Base-by-base conservation (phyloP, 106 monocot species). In the Posidonia australis region DNA sequence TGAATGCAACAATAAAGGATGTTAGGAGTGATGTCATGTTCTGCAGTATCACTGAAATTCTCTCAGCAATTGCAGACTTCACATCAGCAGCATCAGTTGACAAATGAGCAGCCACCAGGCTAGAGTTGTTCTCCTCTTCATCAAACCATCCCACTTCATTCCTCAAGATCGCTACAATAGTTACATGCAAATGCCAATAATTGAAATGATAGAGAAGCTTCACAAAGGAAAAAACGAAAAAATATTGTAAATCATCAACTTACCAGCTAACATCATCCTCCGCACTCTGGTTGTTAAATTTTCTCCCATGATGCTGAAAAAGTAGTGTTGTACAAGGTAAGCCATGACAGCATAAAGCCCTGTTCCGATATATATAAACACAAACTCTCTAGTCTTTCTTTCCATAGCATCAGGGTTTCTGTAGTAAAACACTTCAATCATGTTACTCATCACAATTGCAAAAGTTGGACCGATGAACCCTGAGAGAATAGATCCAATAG, bases 61-160 rank as follows among this genome's bases (percentile, higher is more conserved):
- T 81, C 68, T 98, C 96, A 0, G 96, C 87, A 52, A 86, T 98
- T 17, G 90, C 96, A 13, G 96, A 85, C 74, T 90, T 98, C 71
- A 90, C 96, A 72, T 98, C 96, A 36, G 90, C 82, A 3, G 96
- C 87, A 67, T 98, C 96, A 1, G 81, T 87, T 9, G 90, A 73
- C 71, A 98, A 51, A 16, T 87, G 87, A 62, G 86, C 82, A 53
- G 96, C 96, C 1, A 98, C 75, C 28, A 98, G 82, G 76, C 90
- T 87, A 4, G 96, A 98, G 67, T 98, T 98, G 76, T 98, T 90
- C 66, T 87, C 96, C 58, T 98, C 96, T 58, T 98, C 90, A 44
- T 98, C 96, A 49, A 98, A 98, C 96, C 96, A 98, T 24, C 90
- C 96, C 5, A 98, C 96, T 80, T 98, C 96, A 66, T 98, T 98